These are phyloP conservation scores for Penicillium nucicola DNA, from an alignment of 495 filamentous ascomycete species.

Conservation along the genomic window DNA sequence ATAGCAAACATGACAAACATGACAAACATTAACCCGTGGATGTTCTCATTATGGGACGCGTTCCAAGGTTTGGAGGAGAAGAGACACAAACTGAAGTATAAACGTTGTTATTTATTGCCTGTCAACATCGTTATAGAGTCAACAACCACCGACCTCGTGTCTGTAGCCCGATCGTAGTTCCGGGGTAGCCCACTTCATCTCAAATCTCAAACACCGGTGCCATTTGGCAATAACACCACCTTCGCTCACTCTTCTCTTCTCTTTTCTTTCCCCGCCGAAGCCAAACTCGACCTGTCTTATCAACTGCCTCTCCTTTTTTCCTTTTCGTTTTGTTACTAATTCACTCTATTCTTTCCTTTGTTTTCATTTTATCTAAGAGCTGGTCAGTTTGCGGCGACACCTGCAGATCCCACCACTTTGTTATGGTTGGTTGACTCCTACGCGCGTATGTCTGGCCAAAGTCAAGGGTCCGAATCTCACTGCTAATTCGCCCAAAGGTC, in stretches of 20 bases:
- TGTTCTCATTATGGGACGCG: slow-evolving; percentile 10
- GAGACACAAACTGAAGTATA: slow-evolving; percentile 7
- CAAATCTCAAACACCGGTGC: slow-evolving; percentile 18
- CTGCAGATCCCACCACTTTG: slow-evolving; percentile 18
- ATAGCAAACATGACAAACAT: slow-evolving; percentile 12
- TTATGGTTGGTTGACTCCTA: slow-evolving; percentile 21
- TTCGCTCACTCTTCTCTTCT: slow-evolving; percentile 16
- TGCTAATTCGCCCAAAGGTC: slow-evolving; percentile 16
- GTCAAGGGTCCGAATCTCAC: slow-evolving; percentile 11
- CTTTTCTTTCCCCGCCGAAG: slow-evolving; percentile 26
- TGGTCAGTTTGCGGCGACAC: slow-evolving; percentile 7
- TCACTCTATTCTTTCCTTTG: slow-evolving; percentile 9
- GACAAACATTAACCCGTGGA: slow-evolving; percentile 16
- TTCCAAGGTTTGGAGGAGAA: slow-evolving; percentile 7
- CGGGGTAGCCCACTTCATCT: too few species aligned
- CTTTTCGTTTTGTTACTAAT: slow-evolving; percentile 9
- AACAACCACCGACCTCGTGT: not conserved
- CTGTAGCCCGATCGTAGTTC: not conserved
- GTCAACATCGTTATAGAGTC: not conserved
- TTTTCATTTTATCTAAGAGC: slow-evolving; percentile 11
- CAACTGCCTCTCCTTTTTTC: slow-evolving; percentile 2
- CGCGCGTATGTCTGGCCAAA: slow-evolving; percentile 16
- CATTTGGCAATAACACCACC: slow-evolving; percentile 19
- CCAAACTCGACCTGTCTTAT: slow-evolving; percentile 12
- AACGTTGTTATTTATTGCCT: not conserved